Base-by-base conservation (phyloP, 2,329 filamentous ascomycete genomes). In the Grosmannia huntii region DNA sequence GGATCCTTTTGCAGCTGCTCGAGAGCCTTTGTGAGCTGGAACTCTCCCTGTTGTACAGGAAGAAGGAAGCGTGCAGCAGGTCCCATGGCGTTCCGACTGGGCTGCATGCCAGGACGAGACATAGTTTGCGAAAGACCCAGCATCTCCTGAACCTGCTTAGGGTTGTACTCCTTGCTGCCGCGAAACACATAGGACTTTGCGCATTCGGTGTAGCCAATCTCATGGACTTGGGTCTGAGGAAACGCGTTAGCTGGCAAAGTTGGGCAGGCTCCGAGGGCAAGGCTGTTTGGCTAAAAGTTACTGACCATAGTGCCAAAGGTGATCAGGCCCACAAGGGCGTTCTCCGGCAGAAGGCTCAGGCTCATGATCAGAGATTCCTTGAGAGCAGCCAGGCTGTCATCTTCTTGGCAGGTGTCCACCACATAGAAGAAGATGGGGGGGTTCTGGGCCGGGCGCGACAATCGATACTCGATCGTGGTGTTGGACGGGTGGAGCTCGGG, bases 91-190 rank as follows among this genome's bases (percentile, higher is more conserved):
- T 52, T 57, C 64, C 89, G 84, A 62, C 89, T 89, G 53, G 88
- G 85, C 62, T 84, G 82, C 72, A 87, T 83, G 57, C 83, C 84
- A 27, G 90, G 90, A 63, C 94, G 84, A 62, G 90, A 71, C 41
- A 84, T 83, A 27, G 87, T 78, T 23, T 86, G 81, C 53, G 85
- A 78, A 57, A 96, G 79, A 31, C 91, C 94, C 55, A 99, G 85
- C 94, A 99, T 99, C 69, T 99, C 94, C 72, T 97, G 92, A n/a
- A 99, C 90, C 70, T 97, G 91, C 75, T 97, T 97, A 57, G 91
- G 89, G n/a, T 85, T 81, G 72, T 99, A 99, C 68, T 99, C 94
- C 77, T 97, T 99, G 78, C 85, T 96, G 46, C 94, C 94, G 59
- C 92, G 84, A 80, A 99, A 99, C 49, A 99, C 94, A 68, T 96